Evolutionary conservation across 352 stramenopile genomes (phyloP), one percentile per base, ranked within the genome.

Genomic region (Peronospora farinosa): DNA sequence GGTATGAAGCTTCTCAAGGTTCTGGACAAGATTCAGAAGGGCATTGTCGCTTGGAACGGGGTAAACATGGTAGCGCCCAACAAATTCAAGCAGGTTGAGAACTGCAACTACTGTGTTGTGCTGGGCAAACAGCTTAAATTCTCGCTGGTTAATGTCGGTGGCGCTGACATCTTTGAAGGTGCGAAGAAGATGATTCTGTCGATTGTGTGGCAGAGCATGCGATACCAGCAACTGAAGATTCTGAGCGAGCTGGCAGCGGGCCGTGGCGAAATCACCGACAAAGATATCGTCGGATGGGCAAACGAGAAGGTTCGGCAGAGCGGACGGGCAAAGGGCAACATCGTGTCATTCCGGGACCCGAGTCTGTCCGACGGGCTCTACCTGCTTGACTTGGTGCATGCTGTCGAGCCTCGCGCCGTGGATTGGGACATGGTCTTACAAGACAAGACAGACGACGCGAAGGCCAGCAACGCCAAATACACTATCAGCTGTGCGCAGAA

Each of bases 151-250:
- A 96, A 96, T 61, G 84, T 96, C 41, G 90, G 88, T 17, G 87
- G 87, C 6, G 69, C 90, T 0, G 90, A 97, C 63, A 97, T 97
- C 42, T 92, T 86, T 27, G 88, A 96, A 58, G 83, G 78, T 40
- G 95, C 94, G 38, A 92, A 93, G 62, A 97, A 97, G 65, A 74
- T 97, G 53, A 95, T 96, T 40, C 55, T 97, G 40, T 95, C 85
- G 40, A 86, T 97, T 30, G 93, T 97, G 30, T 97, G 88, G 90
- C 90, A 97, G 69, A 86, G 88, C 52, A 97, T 97, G 90, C 78
- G 90, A 30, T 76, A 92, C 65, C 86, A 96, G 59, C 88, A 93
- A 43, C 60, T 97, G 19, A 88, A 92, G 45, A 68, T 95, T 17
- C 54, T 95, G 44, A 85, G 77, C 27, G 68, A 74, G 4, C 51